Evolutionary conservation across 768 basidiomycete species (phyloP), one percentile per base, ranked within the genome.

Genomic region (Brasilioporus rufonigricans): DNA sequence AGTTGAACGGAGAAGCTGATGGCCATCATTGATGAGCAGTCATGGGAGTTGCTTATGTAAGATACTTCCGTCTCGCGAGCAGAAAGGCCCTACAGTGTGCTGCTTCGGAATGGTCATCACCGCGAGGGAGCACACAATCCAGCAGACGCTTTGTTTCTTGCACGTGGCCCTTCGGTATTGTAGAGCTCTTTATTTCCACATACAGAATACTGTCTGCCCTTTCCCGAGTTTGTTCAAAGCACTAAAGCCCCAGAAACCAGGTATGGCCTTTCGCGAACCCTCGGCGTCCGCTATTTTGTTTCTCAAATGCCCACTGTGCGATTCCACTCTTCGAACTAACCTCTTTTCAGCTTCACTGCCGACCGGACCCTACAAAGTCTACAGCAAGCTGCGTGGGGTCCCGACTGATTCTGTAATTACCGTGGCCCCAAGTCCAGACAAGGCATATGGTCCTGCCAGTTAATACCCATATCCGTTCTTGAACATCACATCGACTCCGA

Each of bases 1-100:
- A 19, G 16, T 36, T 10, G 45, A 14, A 33, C 40, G 39, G 39
- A 19, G 44, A 41, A 29, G 26, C 26, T 38, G 48, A 24, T 36
- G 21, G 6, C 18, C 6, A 13, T 10, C 8, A 29, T 2, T 8
- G 36, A 23, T 43, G 32, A 24, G 35, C 29, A 11, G 2, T 11
- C 11, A 10, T 51, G 53, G n/a, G 46, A 49, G 12, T 19, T 29
- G 41, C 13, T 65, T 64, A 65, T 18, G 41, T 66, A 63, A 64
- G 0, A 18, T 23, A 45, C 38, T 27, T 48, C 23, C 29, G 19
- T 39, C 31, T 41, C n/a, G n/a, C n/a, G n/a, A n/a, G n/a, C n/a
- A n/a, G n/a, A n/a, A n/a, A n/a, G n/a, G n/a, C n/a, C n/a, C n/a
- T n/a, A n/a, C n/a, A n/a, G n/a, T n/a, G n/a, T n/a, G n/a, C n/a